Conservation (phyloP, 176 grass and related monocot genomes). For the Poa annua region DNA sequence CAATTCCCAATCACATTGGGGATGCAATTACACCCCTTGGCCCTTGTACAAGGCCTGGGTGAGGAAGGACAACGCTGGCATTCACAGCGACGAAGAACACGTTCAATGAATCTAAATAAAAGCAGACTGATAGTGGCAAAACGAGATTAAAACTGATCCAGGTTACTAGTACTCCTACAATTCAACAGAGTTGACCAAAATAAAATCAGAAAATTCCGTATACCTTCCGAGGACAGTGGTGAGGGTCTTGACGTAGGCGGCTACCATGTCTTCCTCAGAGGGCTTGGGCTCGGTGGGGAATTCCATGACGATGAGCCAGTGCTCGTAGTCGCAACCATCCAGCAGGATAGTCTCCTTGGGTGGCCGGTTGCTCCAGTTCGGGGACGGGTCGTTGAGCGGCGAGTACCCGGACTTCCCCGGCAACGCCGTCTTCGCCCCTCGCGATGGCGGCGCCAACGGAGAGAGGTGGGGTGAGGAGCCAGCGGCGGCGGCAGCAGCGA, state of each 20-base stretch:
- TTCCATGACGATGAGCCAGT: conserved; percentile 97
- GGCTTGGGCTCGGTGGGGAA: conserved; percentile 71
- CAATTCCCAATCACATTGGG: too few species aligned
- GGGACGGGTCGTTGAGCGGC: conserved; percentile 81
- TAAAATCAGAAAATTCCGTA: background rate
- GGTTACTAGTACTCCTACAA: background rate
- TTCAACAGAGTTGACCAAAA: background rate
- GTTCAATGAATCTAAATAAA: background rate
- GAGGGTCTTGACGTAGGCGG: conserved; percentile 81
- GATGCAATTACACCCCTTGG: too few species aligned
- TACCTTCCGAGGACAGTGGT: conserved; percentile 77
- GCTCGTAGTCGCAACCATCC: conserved; percentile 95
- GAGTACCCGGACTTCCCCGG: conserved; percentile 66
- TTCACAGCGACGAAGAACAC: background rate
- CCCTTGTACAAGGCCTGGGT: background rate
- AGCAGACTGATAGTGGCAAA: background rate
- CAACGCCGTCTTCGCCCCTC: conserved; percentile 55
- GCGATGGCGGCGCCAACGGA: conserved; percentile 34
- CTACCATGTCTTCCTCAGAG: conserved; percentile 85
- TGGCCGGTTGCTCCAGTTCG: conserved; percentile 93
- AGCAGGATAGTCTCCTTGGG: conserved; percentile 96
- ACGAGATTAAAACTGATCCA: background rate
- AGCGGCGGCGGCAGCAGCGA: conserved; percentile 33
- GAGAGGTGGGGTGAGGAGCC: conserved; percentile 21
- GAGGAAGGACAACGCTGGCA: background rate